phyloP scores from a whole-genome alignment of 352 stramenopile species.

The Plasmopara muralis region DNA sequence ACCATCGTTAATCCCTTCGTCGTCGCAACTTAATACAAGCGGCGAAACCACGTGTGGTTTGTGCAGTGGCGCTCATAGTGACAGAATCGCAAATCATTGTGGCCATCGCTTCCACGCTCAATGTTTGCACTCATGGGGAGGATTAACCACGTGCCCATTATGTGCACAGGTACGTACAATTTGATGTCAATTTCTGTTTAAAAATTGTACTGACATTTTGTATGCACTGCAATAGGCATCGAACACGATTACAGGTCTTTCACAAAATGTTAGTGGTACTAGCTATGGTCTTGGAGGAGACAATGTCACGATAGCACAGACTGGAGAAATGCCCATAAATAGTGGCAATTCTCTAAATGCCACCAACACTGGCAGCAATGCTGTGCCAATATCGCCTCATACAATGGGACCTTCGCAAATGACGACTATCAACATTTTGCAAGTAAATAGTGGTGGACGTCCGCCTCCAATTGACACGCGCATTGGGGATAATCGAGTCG shows the following conservation, averaged over 20 bases:
- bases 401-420: slow-evolving; percentile 19
- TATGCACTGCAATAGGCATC: slow-evolving; percentile 18
- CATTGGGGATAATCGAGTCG: slow-evolving; percentile 17
- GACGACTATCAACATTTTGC: slow-evolving; percentile 17
- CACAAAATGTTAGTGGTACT: slow-evolving; percentile 7
- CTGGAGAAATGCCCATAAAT: slow-evolving; percentile 22
- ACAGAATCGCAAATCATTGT: slow-evolving; percentile 47
- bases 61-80: slow-evolving; percentile 40
- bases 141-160: slow-evolving; percentile 40
- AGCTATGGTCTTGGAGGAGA: slow-evolving; percentile 22
- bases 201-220: slow-evolving; percentile 6
- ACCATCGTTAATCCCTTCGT: slow-evolving; percentile 17
- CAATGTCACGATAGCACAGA: slow-evolving; percentile 17
- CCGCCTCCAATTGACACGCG: slow-evolving; percentile 52
- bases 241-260: slow-evolving; percentile 24
- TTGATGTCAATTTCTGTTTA: not conserved
- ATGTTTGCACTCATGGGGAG: slow-evolving; percentile 64
- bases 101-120: slow-evolving; percentile 64
- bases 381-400: slow-evolving; percentile 24
- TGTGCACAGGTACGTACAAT: slow-evolving; percentile 34
- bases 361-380: slow-evolving; percentile 15
- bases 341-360: slow-evolving; percentile 22
- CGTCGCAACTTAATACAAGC: slow-evolving; percentile 15
- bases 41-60: slow-evolving; percentile 31
- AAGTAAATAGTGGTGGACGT: slow-evolving; percentile 18